Evolutionary conservation across 805 yeast species (phyloP).

Genomic region (Hanseniaspora thailandica): DNA sequence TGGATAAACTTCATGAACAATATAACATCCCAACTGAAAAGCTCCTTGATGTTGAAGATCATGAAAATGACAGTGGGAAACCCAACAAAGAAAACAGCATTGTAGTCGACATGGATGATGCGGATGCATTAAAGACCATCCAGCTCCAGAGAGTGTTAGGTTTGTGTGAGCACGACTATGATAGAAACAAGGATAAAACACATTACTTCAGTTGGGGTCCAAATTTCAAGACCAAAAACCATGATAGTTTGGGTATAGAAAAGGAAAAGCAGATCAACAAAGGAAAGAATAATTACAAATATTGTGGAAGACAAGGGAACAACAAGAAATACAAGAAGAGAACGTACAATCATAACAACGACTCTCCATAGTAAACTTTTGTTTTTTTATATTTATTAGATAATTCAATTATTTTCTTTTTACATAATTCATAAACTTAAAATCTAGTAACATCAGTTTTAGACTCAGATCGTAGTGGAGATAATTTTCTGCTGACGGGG

Average conservation of each 20-base stretch:
- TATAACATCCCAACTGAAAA: background rate
- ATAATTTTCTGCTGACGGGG: too few relatives aligned
- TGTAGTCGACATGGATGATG: background rate
- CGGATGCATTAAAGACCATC: background rate
- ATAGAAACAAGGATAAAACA: conserved; percentile 1
- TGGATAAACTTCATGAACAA: background rate
- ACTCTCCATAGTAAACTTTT: background rate
- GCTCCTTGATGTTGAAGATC: background rate
- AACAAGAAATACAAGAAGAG: background rate
- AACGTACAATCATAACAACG: background rate
- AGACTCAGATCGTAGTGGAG: too few relatives aligned
- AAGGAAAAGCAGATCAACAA: background rate
- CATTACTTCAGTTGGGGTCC: conserved; percentile 8
- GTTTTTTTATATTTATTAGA: too few relatives aligned
- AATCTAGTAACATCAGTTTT: too few relatives aligned
- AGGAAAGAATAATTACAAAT: background rate
- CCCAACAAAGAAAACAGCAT: background rate
- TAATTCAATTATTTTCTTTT: too few relatives aligned
- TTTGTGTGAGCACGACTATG: conserved; percentile 4
- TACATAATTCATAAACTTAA: too few relatives aligned
- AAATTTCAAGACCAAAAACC: conserved; percentile 11
- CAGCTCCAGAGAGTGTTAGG: conserved; percentile 10
- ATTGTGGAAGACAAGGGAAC: background rate
- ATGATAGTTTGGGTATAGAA: conserved; percentile 6
- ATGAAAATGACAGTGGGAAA: background rate